phyloP scores from a whole-genome alignment of 148 eudicot species.

The Rhododendron ovatum region DNA sequence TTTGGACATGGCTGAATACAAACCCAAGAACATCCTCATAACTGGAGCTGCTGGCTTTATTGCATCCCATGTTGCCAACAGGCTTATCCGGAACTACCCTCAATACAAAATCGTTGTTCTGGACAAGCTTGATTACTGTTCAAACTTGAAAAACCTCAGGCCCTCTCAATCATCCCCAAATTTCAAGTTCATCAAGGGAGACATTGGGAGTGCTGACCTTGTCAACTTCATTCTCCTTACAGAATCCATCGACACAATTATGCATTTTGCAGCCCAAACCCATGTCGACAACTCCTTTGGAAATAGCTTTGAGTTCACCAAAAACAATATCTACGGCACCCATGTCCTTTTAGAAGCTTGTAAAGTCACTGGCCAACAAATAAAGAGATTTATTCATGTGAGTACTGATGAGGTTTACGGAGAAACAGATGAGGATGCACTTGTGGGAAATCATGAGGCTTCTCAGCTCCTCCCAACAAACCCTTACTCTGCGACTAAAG shows the following conservation, averaged over 20 bases:
- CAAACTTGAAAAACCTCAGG: conserved; percentile 21
- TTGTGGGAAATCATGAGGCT: conserved; percentile 19
- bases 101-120: conserved; percentile 25
- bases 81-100: conserved; percentile 11
- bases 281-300: neutral
- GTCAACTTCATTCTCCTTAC: conserved; percentile 19
- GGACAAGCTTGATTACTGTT: conserved; percentile 28
- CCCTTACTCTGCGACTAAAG: conserved; percentile 17
- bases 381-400: conserved; percentile 24
- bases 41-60: neutral
- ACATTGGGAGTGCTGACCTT: conserved; percentile 16
- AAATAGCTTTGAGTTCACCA: neutral
- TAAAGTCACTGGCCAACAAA: conserved; percentile 12
- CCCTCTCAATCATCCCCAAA: conserved; percentile 16
- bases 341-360: conserved; percentile 29
- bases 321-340: neutral
- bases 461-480: conserved; percentile 17
- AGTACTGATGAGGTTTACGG: conserved; percentile 27
- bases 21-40: conserved; percentile 12
- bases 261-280: conserved; percentile 29
- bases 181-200: conserved; percentile 28
- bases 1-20: conserved; percentile 2
- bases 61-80: too few species aligned
- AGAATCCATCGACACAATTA: conserved; percentile 24
- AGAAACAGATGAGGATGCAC: conserved; percentile 14